phyloP scores from a whole-genome alignment of 305 asterid genomes.

The Solanum aculeatissimum region DNA sequence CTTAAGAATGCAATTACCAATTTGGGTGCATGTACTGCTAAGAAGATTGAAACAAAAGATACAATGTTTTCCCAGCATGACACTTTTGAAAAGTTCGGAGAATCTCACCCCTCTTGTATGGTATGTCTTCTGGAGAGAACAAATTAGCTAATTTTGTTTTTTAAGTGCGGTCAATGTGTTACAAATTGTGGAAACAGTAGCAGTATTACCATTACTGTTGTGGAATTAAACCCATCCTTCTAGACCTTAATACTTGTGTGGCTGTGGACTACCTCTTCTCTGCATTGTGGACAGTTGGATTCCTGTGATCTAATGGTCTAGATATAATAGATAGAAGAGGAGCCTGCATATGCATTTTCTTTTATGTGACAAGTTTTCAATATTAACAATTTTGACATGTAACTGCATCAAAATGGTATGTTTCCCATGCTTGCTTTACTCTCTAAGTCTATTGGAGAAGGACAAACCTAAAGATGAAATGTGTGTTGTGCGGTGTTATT shows the following conservation, averaged over 20 bases:
- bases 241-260: not conserved
- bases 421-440: not conserved
- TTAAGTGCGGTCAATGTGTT: not conserved
- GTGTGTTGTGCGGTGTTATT: not conserved
- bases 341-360: not conserved
- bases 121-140: slow-evolving; percentile 24
- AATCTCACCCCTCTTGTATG: slow-evolving; percentile 14
- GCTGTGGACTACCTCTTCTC: not conserved
- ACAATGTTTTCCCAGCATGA: slow-evolving; percentile 14
- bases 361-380: not conserved
- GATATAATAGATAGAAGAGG: not conserved
- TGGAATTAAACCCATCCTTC: not conserved
- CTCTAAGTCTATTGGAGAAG: not conserved
- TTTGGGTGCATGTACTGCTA: slow-evolving; percentile 40
- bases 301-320: not conserved
- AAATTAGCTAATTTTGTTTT: not conserved
- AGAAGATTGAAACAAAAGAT: slow-evolving; percentile 19
- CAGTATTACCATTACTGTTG: not conserved
- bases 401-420: not conserved
- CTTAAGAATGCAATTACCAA: slow-evolving; percentile 38
- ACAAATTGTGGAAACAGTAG: not conserved
- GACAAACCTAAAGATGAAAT: not conserved
- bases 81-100: slow-evolving; percentile 21
- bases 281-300: not conserved
- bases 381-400: not conserved